Percentiles rank a stretch among this genome's conserved stretches.
These are phyloP conservation scores for Lophiostoma macrostomum DNA, from an alignment of 495 filamentous ascomycete genomes.

Conservation along the genomic window DNA sequence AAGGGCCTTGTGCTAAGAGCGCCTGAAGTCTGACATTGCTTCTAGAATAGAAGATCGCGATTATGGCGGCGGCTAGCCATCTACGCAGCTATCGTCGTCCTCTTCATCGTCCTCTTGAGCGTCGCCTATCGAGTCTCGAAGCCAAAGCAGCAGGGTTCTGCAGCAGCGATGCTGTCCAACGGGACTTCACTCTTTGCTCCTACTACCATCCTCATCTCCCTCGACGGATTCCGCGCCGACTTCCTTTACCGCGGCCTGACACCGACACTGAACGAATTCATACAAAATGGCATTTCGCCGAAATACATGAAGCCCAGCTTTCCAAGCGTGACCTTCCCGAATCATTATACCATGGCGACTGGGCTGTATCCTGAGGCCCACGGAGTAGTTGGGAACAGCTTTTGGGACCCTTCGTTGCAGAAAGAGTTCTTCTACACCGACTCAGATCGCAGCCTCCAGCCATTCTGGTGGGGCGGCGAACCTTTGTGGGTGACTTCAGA, in stretches of 20 bases:
- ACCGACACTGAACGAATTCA: slow-evolving; percentile 73
- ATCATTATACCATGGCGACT: slow-evolving; percentile 93
- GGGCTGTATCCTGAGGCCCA: slow-evolving; percentile 91
- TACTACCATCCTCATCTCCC: slow-evolving; percentile 89
- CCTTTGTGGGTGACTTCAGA: slow-evolving; percentile 94
- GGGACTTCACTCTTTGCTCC: slow-evolving; percentile 83
- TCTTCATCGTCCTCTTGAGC: slow-evolving; percentile 54
- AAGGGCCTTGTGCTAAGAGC: no score
- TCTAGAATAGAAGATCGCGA: slow-evolving; percentile 14
- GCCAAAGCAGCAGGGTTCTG: slow-evolving; percentile 39
- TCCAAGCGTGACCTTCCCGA: slow-evolving; percentile 95
- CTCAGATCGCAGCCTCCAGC: slow-evolving; percentile 64
- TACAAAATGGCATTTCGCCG: slow-evolving; percentile 81
- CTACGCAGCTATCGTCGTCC: slow-evolving; percentile 44
- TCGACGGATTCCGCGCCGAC: slow-evolving; percentile 97
- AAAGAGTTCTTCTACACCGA: slow-evolving; percentile 88
- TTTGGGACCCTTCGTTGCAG: slow-evolving; percentile 75
- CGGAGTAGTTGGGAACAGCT: slow-evolving; percentile 89
- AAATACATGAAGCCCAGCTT: slow-evolving; percentile 90
- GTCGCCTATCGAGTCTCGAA: slow-evolving; percentile 55
- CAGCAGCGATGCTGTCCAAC: slow-evolving; percentile 55
- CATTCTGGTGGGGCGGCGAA: slow-evolving; percentile 92
- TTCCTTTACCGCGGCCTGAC: slow-evolving; percentile 82
- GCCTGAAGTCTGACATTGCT: neutral
- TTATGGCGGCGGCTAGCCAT: slow-evolving; percentile 22